Evolutionary conservation across 2,329 filamentous ascomycete species (phyloP).

Genomic region (Macrophomina phaseolina): DNA sequence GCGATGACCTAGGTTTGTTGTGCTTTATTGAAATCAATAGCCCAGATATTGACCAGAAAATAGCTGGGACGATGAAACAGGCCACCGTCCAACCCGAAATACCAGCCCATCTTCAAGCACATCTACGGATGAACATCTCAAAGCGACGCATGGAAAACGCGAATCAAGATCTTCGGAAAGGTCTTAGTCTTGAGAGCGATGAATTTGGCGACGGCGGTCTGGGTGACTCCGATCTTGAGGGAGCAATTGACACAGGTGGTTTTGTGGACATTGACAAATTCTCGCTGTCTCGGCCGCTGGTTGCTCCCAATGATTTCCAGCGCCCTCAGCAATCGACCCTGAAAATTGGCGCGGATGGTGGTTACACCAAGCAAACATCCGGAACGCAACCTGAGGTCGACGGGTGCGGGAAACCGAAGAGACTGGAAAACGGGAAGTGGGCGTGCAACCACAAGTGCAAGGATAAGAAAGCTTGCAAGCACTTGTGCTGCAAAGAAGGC

Average conservation of each 20-base stretch:
- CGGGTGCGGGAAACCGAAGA: constrained; percentile 49
- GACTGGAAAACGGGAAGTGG: constrained; percentile 74
- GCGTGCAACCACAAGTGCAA: constrained; percentile 75
- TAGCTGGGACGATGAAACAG: constrained; percentile 61
- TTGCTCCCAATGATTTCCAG: background rate
- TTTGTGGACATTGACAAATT: constrained; percentile 55
- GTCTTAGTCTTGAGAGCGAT: constrained; percentile 43
- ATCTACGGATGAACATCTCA: constrained; percentile 34
- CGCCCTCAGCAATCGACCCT: constrained; percentile 5
- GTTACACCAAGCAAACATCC: constrained; percentile 24
- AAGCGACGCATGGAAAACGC: constrained; percentile 36
- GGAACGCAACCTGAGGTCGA: constrained; percentile 15
- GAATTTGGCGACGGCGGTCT: constrained; percentile 60
- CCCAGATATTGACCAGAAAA: background rate
- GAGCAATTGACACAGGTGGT: constrained; percentile 36
- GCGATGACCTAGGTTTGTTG: constrained; percentile 75
- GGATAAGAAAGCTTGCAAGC: constrained; percentile 68
- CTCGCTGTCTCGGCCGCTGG: constrained; percentile 31
- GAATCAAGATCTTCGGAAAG: background rate
- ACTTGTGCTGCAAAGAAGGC: constrained; percentile 75
- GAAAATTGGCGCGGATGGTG: constrained; percentile 2
- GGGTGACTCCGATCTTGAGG: constrained; percentile 58
- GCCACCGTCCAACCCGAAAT: constrained; percentile 60
- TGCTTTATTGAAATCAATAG: background rate
- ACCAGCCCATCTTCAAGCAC: constrained; percentile 49